These are phyloP conservation scores for Phytopythium montanum DNA, from an alignment of 352 stramenopile species.

Conservation along the genomic window DNA sequence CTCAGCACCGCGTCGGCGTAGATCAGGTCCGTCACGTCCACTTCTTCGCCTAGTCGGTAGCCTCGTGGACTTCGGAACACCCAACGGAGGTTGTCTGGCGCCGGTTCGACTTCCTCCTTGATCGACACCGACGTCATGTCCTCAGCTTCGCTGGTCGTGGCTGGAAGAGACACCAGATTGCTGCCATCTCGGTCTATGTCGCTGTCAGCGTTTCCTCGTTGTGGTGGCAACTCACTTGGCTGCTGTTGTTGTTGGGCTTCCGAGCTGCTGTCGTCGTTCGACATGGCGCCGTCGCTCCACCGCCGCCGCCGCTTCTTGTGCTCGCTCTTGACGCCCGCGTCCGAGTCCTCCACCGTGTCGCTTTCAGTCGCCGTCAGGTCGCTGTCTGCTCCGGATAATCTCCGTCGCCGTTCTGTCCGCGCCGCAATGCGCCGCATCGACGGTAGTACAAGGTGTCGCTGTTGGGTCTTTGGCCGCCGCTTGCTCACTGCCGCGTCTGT, in stretches of 20 bases:
- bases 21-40: conserved; percentile 43
- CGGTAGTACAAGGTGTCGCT: conserved; percentile 36
- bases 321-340: background rate
- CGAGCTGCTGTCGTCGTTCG: background rate
- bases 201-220: conserved; percentile 1
- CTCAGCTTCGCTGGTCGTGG: background rate
- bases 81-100: conserved; percentile 40
- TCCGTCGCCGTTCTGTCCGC: conserved; percentile 29
- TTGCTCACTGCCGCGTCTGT: background rate
- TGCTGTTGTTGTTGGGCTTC: background rate
- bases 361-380: conserved; percentile 11
- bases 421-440: conserved; percentile 46
- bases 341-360: background rate
- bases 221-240: background rate
- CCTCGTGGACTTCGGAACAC: conserved; percentile 60
- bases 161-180: background rate
- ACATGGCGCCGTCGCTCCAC: conserved; percentile 6
- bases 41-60: conserved; percentile 51
- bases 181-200: background rate
- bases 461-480: conserved; percentile 19
- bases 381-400: conserved; percentile 24
- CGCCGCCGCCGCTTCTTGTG: conserved; percentile 4
- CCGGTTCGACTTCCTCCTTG: conserved; percentile 17
- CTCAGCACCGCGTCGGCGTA: conserved; percentile 60
- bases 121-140: background rate